A percentile compares a stretch with the other conserved stretches of the same genome.
These are phyloP conservation scores for Solanum pinnatisectum DNA, from an alignment of 257 asterid genomes.

Conservation along the genomic window DNA sequence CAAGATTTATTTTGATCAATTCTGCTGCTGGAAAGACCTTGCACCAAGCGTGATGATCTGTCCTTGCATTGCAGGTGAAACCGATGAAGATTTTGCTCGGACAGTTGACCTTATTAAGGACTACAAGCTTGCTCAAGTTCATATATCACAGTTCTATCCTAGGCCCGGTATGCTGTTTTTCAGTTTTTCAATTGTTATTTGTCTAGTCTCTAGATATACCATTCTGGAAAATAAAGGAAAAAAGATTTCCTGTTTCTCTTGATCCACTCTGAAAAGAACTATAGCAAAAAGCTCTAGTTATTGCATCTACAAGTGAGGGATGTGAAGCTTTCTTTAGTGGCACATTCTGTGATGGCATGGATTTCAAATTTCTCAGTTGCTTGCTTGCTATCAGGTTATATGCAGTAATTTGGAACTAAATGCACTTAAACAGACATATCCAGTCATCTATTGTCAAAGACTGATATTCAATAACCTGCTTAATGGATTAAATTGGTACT, in stretches of 20 bases:
- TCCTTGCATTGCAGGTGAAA: slow-evolving; percentile 58
- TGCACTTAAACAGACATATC: background rate
- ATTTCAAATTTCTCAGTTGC: background rate
- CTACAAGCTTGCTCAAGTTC: slow-evolving; percentile 83
- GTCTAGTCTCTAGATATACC: background rate
- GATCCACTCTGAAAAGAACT: background rate
- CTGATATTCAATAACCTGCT: background rate
- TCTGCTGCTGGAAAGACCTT: background rate
- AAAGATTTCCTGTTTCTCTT: background rate
- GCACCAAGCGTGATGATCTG: background rate
- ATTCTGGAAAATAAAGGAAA: background rate
- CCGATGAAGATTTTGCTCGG: slow-evolving; percentile 78
- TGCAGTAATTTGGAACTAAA: background rate
- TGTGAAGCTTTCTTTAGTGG: background rate
- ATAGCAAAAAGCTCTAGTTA: background rate
- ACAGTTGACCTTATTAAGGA: slow-evolving; percentile 72
- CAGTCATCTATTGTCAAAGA: background rate
- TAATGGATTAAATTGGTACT: background rate
- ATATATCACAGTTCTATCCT: slow-evolving; percentile 90
- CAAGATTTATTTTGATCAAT: background rate
- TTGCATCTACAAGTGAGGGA: background rate
- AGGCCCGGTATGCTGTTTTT: slow-evolving; percentile 60
- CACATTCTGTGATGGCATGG: background rate
- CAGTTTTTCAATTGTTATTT: background rate
- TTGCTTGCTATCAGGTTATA: background rate